Base-by-base conservation (phyloP, 1,139 yeast species). In the Suhomyces anneliseae region DNA sequence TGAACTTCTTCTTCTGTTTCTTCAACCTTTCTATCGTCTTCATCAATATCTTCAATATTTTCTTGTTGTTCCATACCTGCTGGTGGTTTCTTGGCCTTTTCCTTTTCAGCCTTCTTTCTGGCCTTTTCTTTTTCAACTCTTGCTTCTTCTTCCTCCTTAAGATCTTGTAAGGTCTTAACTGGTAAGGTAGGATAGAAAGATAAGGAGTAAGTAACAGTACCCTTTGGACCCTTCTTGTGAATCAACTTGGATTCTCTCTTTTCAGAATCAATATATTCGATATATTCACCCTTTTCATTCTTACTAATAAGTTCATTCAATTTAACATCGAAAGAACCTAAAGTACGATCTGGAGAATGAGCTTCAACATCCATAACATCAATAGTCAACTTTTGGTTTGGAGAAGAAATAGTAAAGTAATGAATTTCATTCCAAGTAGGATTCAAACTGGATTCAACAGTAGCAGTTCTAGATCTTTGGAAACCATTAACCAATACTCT, bases 361-460 rank as follows among this genome's bases (percentile, higher is more conserved):
- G 78, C 76, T 68, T 92, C 95, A 40, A 86, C 87, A 68, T 92
- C 98, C 97, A 93, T 88, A 9, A 83, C 95, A 66, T 93, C 98
- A 46, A 95, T 65, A 2, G 90, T 83, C 54, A 92, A 69, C 59
- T 80, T 85, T 65, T 92, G 98, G 61, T 85, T 85, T 36, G 90
- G 81, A 40, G 90, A 86, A 11, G 95, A 80, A 26, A 93, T 80
- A 7, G 96, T 85, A 36, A 89, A 81, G 65, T 90, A 93, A 46
- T 89, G 75, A 3, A 87, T 76, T 65, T 90, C 93, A 62, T 90
- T 84, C 89, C 92, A 95, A 9, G 82, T 82, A 11, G 99, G 99
- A 54, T 86, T 75, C 58, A 85, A 73, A 2, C 89, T 82, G 19
- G 86, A 80, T 26, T 82, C 84, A 47, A 76, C 65, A n/a, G 87